Evolutionary conservation across 202 grass and related monocot genomes (phyloP).

Genomic region (Sporobolus alterniflorus): DNA sequence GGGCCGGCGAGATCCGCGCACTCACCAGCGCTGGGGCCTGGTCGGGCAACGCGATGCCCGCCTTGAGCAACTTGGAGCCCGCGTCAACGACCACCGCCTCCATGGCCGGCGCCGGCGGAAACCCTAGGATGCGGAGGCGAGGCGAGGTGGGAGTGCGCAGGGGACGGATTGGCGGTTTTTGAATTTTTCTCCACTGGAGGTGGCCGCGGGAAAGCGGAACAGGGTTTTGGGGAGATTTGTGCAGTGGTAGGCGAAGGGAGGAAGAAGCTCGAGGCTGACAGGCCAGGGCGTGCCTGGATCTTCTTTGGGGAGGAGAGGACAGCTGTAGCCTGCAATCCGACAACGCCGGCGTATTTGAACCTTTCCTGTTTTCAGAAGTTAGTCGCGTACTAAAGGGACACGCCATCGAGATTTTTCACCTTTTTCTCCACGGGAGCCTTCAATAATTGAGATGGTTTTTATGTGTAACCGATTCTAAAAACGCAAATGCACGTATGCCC

Average conservation of each 20-base stretch:
- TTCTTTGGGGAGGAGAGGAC: too few relatives aligned
- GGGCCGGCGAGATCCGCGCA: neutral
- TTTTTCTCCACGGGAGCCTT: too few relatives aligned
- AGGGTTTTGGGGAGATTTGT: slow-evolving; percentile 24
- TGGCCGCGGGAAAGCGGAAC: slow-evolving; percentile 33
- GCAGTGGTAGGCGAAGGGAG: neutral
- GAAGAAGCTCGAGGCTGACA: neutral
- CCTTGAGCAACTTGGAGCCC: slow-evolving; percentile 97
- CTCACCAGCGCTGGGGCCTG: slow-evolving; percentile 83
- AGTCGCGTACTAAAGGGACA: too few relatives aligned
- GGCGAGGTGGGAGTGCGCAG: neutral
- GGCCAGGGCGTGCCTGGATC: too few relatives aligned
- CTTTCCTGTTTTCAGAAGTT: too few relatives aligned
- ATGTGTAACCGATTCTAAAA: too few relatives aligned
- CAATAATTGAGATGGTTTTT: too few relatives aligned
- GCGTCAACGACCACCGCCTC: slow-evolving; percentile 95
- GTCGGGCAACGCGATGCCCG: slow-evolving; percentile 89
- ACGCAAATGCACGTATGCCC: too few relatives aligned
- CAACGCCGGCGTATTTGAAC: too few relatives aligned
- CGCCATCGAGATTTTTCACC: too few relatives aligned
- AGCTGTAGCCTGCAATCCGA: too few relatives aligned
- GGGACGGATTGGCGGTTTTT: neutral
- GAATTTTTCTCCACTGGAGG: neutral
- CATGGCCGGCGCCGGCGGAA: slow-evolving; percentile 51
- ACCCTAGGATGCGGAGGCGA: slow-evolving; percentile 37